Evolutionary conservation across 148 eudicot genomes (phyloP).

Genomic region (Pharnaceum exiguum): DNA sequence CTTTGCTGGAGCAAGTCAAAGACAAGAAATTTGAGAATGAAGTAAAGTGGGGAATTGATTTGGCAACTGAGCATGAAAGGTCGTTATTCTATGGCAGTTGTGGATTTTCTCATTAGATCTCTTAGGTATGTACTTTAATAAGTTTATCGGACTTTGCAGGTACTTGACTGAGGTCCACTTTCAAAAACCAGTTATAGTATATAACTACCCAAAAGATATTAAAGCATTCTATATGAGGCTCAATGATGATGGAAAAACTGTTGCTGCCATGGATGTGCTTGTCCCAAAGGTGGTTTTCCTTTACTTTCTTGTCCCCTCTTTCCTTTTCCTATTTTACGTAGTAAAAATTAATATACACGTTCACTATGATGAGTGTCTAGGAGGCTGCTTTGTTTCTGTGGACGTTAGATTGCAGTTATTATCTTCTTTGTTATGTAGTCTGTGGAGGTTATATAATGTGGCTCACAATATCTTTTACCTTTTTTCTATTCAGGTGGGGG

Average conservation of each 20-base stretch:
- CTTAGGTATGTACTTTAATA: neutral
- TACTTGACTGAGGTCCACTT: constrained; percentile 75
- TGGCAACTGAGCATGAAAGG: constrained; percentile 98
- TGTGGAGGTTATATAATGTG: neutral
- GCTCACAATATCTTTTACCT: neutral
- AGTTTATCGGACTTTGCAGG: constrained; percentile 27
- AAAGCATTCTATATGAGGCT: constrained; percentile 98
- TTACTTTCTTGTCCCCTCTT: neutral
- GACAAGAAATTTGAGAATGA: constrained; percentile 81
- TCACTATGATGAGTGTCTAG: no score
- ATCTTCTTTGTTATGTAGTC: neutral
- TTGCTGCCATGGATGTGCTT: constrained; percentile 99
- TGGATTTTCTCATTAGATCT: neutral
- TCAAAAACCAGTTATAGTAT: constrained; percentile 83
- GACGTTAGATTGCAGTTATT: neutral
- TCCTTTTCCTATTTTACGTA: neutral
- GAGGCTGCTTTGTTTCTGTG: no score
- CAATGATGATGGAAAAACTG: constrained; percentile 85
- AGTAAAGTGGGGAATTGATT: constrained; percentile 95
- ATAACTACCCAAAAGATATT: constrained; percentile 89
- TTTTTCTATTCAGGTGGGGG: constrained; percentile 69
- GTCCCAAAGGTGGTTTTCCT: constrained; percentile 73
- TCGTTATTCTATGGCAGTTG: neutral
- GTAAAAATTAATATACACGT: no score
- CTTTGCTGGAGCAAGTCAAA: constrained; percentile 55